Evolutionary conservation across 78 protist species (phyloP), one percentile per base, ranked within the genome.

Genomic region (Pelomyxa schiedti): DNA sequence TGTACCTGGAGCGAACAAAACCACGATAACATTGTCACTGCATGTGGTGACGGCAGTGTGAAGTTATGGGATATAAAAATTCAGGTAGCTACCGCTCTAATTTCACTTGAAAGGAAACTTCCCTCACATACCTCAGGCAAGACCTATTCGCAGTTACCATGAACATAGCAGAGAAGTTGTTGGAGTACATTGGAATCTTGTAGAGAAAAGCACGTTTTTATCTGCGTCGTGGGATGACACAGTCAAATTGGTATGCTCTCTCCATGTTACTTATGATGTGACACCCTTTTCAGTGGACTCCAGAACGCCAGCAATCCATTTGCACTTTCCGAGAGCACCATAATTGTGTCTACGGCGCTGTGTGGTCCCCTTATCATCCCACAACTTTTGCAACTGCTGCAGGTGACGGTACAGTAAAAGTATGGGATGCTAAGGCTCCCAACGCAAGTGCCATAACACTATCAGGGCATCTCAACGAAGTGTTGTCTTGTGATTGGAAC

Each of bases 401-500:
- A 16, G 86, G 81, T 1, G 86, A 82, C 42, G 8, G 28, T n/a
- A 37, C 78, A 1, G 71, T 4, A 38, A 76, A 69, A 42, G 1
- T 82, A 7, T 82, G 79, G 79, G 80, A 82, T 39, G 69, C 28
- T 9, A 66, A 29, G 37, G 70, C 70, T 9, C 29, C 65, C 9
- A 9, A 36, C 70, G n/a, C n/a, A n/a, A 30, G 30, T 66, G 29
- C 16, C 1, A 4, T 47, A 16, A 3, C 76, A 1, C 5, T 74
- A 29, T 43, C 9, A 4, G 86, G 76, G 1, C 86, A 82, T 29
- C 7, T 2, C 3, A 42, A 78, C 29, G 70, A 66, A 22, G 67
- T 82, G 2, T 26, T 82, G 47, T 38, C 83, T 1, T 1, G 4
- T 2, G 86, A 82, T 69, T 82, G 81, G 81, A 74, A 75, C 79